Conservation (phyloP, 2,329 filamentous ascomycete genomes). For the Hawksworthiomyces lignivorus region DNA sequence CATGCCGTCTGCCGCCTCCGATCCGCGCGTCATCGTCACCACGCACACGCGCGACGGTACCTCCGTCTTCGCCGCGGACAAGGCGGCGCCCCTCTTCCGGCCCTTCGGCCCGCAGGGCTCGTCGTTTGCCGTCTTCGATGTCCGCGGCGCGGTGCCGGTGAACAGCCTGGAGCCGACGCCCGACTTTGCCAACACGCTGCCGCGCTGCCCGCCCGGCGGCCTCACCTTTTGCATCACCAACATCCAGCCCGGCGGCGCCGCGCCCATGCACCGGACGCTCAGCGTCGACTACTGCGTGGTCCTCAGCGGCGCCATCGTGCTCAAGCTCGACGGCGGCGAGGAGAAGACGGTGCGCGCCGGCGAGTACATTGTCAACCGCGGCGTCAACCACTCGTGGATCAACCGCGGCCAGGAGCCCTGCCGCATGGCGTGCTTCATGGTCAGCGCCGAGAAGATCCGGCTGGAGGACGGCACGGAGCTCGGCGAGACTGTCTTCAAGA, state of each 20-base stretch:
- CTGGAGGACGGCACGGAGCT: conserved; percentile 28
- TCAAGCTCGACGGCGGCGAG: conserved; percentile 33
- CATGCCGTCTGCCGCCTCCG: conserved; percentile 1
- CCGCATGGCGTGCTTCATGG: conserved; percentile 31
- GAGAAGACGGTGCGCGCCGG: conserved; percentile 29
- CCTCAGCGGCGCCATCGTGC: conserved; percentile 30
- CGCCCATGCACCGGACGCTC: conserved; percentile 34
- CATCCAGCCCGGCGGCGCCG: conserved; percentile 21
- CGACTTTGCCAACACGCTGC: conserved; percentile 15
- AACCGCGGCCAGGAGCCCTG: conserved; percentile 31
- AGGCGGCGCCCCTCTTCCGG: background rate
- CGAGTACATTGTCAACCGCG: conserved; percentile 34
- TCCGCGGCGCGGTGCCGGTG: conserved; percentile 22
- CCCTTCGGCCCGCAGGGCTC: conserved; percentile 2
- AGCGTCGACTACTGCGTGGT: conserved; percentile 34
- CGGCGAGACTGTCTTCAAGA: conserved; percentile 9
- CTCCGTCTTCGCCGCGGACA: conserved; percentile 2
- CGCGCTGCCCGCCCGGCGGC: conserved; percentile 28
- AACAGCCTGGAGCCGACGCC: conserved; percentile 20
- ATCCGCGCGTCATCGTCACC: conserved; percentile 3
- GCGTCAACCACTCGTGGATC: conserved; percentile 36
- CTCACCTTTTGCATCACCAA: conserved; percentile 27
- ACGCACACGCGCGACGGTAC: conserved; percentile 3
- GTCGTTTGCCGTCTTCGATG: conserved; percentile 26
- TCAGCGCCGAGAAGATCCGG: conserved; percentile 31